phyloP scores from a whole-genome alignment of 306 rosid genomes.

The Quercus alba region DNA sequence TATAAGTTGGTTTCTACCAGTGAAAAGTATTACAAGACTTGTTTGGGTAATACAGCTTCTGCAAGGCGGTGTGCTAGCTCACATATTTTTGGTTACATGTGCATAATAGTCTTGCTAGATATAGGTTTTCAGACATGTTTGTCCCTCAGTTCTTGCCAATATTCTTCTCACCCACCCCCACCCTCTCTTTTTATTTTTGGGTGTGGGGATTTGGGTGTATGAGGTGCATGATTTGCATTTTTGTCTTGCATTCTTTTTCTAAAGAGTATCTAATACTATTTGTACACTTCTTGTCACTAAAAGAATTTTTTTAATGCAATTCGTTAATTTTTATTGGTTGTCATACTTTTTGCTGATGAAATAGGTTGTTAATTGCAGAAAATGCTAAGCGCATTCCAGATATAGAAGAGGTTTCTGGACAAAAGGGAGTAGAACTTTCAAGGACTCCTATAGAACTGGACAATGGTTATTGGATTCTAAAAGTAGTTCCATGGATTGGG shows the following conservation, averaged over 20 bases:
- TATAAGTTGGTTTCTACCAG: slow-evolving; percentile 55
- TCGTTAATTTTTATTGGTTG: neutral
- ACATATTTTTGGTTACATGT: neutral
- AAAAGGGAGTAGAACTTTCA: slow-evolving; percentile 60
- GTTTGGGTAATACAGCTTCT: slow-evolving; percentile 44
- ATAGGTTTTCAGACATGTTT: too few relatives aligned
- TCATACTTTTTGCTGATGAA: slow-evolving; percentile 13
- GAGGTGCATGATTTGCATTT: neutral
- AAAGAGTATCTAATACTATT: neutral
- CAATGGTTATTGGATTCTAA: slow-evolving; percentile 63
- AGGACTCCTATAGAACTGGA: slow-evolving; percentile 72
- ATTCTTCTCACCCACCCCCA: too few relatives aligned
- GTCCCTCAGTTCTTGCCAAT: too few relatives aligned
- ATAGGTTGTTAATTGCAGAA: slow-evolving; percentile 40
- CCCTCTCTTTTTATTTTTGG: too few relatives aligned
- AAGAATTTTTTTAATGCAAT: neutral
- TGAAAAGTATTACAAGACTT: slow-evolving; percentile 49
- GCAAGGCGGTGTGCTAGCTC: neutral
- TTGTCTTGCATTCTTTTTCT: neutral
- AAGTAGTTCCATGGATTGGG: slow-evolving; percentile 93
- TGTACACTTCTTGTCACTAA: neutral
- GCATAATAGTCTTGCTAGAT: neutral
- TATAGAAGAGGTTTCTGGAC: slow-evolving; percentile 53
- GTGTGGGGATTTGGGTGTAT: neutral
- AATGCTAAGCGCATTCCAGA: slow-evolving; percentile 68